Evolutionary conservation across 2,329 filamentous ascomycete genomes (phyloP).

Genomic region (Venturia pyrina): DNA sequence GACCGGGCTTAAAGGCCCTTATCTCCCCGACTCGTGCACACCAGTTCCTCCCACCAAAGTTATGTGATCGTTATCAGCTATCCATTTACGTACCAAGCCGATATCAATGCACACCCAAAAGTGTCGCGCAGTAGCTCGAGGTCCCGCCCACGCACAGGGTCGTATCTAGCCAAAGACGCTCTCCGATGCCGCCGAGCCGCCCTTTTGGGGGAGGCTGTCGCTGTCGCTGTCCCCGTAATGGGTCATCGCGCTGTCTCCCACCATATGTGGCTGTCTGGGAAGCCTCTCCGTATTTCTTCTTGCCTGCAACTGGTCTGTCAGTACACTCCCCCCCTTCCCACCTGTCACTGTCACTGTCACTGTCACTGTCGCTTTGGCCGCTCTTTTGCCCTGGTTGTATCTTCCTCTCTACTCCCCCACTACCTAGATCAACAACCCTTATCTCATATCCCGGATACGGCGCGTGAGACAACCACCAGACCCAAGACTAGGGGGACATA

Average conservation of each 20-base stretch:
- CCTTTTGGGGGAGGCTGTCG: neutral
- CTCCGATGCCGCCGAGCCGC: neutral
- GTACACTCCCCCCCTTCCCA: neutral
- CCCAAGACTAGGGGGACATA: neutral
- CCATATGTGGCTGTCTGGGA: neutral
- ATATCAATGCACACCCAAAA: neutral
- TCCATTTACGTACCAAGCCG: neutral
- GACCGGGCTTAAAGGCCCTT: neutral
- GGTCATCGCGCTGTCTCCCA: neutral
- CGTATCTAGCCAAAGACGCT: neutral
- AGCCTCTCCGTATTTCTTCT: neutral
- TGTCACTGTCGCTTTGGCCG: neutral
- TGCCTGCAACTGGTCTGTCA: neutral
- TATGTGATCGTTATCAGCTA: neutral
- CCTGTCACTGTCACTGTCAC: neutral
- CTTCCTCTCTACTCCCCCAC: neutral
- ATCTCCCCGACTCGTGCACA: neutral
- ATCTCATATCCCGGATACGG: constrained; percentile 3
- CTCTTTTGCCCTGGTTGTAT: neutral
- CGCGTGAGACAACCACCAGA: constrained; percentile 4
- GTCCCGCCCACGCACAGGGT: neutral
- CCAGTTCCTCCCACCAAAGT: neutral
- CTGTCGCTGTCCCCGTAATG: neutral
- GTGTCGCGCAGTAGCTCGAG: neutral
- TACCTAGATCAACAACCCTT: neutral